A percentile compares a stretch with the other conserved stretches of the same genome.
These are phyloP conservation scores for Plasmopara viticola DNA, from an alignment of 352 stramenopile genomes.

Conservation along the genomic window DNA sequence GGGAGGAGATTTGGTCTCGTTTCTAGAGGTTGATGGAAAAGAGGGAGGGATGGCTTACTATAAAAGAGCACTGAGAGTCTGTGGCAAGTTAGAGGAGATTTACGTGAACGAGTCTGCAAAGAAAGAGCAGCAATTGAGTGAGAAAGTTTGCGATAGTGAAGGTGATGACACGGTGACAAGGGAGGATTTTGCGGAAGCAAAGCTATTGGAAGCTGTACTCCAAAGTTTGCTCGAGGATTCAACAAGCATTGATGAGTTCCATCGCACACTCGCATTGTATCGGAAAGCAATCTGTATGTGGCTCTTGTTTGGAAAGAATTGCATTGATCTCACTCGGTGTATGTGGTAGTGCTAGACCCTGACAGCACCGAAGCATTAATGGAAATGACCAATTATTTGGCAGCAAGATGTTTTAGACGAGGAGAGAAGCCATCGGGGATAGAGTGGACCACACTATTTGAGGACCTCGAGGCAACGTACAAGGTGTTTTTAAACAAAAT, in stretches of 20 bases:
- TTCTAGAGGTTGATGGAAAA: constrained; percentile 31
- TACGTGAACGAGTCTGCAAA: constrained; percentile 26
- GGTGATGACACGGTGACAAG: constrained; percentile 40
- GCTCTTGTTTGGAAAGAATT: background rate
- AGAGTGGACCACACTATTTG: constrained; percentile 40
- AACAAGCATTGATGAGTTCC: constrained; percentile 26
- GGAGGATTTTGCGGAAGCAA: constrained; percentile 40
- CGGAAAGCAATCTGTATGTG: constrained; percentile 40
- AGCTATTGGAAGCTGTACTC: constrained; percentile 59
- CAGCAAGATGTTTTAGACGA: constrained; percentile 32
- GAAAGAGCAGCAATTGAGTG: constrained; percentile 1
- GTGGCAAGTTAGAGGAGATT: constrained; percentile 31
- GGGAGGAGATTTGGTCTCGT: constrained; percentile 40
- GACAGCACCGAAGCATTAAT: constrained; percentile 60
- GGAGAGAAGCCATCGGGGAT: constrained; percentile 5
- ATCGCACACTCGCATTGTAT: constrained; percentile 51
- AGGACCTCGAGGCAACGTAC: constrained; percentile 41
- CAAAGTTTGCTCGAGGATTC: constrained; percentile 15
- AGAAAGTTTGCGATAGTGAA: constrained; percentile 6
- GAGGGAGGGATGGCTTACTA: constrained; percentile 17
- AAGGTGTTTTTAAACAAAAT: constrained; percentile 26
- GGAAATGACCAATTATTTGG: constrained; percentile 67
- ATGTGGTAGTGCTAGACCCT: constrained; percentile 31
- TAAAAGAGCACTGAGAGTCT: constrained; percentile 24
- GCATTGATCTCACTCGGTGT: background rate